Evolutionary conservation across 441 rosid genomes (phyloP).

Genomic region (Hura crepitans): DNA sequence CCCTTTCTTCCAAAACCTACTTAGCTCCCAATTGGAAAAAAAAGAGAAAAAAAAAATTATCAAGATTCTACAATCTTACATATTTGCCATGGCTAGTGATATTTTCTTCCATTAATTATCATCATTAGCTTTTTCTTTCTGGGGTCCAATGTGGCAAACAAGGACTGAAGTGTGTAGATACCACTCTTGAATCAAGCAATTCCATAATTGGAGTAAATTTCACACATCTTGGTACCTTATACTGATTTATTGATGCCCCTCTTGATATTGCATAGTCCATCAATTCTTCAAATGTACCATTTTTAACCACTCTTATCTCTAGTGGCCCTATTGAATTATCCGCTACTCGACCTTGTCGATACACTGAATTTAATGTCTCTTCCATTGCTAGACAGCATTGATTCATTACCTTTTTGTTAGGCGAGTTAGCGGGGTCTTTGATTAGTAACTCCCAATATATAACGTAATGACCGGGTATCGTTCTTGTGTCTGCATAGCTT

Average conservation of each 20-base stretch:
- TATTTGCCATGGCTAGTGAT: not conserved
- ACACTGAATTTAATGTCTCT: conserved; percentile 76
- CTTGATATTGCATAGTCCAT: conserved; percentile 92
- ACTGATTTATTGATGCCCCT: conserved; percentile 91
- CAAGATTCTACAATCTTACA: not conserved
- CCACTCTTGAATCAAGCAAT: conserved; percentile 71
- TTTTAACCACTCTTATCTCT: conserved; percentile 70
- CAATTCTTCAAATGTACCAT: conserved; percentile 87
- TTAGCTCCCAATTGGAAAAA: not conserved
- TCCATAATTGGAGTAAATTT: conserved; percentile 81
- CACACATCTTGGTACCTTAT: conserved; percentile 89
- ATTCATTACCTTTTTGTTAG: conserved; percentile 34
- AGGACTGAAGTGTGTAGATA: conserved; percentile 61
- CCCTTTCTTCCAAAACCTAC: not conserved
- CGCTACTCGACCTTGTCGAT: conserved; percentile 72
- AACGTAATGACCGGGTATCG: conserved; percentile 87
- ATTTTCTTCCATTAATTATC: too few relatives aligned
- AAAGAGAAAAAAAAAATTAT: not conserved
- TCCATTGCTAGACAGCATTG: conserved; percentile 83
- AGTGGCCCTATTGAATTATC: conserved; percentile 78
- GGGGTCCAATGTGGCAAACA: conserved; percentile 71
- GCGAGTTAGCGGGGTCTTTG: conserved; percentile 46
- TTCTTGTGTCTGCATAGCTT: conserved; percentile 67
- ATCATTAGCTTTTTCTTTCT: conserved; percentile 40
- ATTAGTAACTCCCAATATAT: conserved; percentile 69